These are phyloP conservation scores for Amesomyces nigricolor DNA, from an alignment of 2,329 filamentous ascomycete species.

Conservation along the genomic window DNA sequence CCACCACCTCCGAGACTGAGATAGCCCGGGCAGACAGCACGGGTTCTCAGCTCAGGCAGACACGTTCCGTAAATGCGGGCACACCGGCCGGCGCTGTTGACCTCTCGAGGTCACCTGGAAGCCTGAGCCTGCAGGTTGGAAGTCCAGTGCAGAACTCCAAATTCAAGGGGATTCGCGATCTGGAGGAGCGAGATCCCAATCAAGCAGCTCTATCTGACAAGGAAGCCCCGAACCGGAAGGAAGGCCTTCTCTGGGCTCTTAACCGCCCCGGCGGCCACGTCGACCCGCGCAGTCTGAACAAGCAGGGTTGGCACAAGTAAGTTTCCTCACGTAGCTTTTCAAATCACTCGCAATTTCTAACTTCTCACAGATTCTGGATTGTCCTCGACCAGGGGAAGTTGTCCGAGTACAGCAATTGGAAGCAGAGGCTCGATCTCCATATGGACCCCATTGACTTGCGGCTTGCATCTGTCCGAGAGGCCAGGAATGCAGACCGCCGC, in stretches of 20 bases:
- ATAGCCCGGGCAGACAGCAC: slow-evolving; percentile 69
- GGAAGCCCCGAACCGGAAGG: slow-evolving; percentile 70
- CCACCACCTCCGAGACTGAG: slow-evolving; percentile 58
- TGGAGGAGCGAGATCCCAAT: slow-evolving; percentile 74
- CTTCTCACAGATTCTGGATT: slow-evolving; percentile 77
- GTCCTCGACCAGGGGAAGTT: slow-evolving; percentile 94
- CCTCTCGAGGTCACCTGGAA: slow-evolving; percentile 53
- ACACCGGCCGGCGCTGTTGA: slow-evolving; percentile 36
- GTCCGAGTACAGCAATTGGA: slow-evolving; percentile 99
- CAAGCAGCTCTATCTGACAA: slow-evolving; percentile 49
- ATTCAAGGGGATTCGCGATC: slow-evolving; percentile 88
- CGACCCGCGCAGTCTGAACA: slow-evolving; percentile 90
- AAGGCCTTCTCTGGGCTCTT: slow-evolving; percentile 90
- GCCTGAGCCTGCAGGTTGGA: slow-evolving; percentile 40
- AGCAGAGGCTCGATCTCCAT: slow-evolving; percentile 90
- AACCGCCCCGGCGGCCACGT: slow-evolving; percentile 91
- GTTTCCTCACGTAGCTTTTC: slow-evolving; percentile 35
- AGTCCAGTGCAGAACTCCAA: slow-evolving; percentile 52
- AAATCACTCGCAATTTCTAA: slow-evolving; percentile 16
- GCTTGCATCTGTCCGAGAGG: slow-evolving; percentile 94
- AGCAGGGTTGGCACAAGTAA: slow-evolving; percentile 98
- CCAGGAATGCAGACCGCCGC: slow-evolving; percentile 84
- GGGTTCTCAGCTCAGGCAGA: slow-evolving; percentile 56
- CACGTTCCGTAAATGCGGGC: slow-evolving; percentile 35
- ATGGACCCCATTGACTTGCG: slow-evolving; percentile 97